Base-by-base conservation (phyloP, 116 monocot genomes). In the Posidonia oceanica region DNA sequence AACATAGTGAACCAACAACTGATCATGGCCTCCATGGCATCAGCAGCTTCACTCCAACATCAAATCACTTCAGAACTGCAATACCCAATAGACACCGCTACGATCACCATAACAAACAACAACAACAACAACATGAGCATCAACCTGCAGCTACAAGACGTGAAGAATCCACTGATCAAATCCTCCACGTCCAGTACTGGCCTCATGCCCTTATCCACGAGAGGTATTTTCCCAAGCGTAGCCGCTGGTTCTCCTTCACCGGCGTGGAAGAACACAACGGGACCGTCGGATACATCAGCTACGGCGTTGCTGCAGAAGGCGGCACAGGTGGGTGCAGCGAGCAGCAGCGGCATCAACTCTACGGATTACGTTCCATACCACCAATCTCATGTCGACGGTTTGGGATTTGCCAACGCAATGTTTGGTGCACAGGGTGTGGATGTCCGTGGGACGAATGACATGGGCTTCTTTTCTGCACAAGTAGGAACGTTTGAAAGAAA, bases 231-330 rank as follows among this genome's bases (percentile, higher is more conserved):
- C 48, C 48, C 48, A 48, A 29, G 29, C 29, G 29, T 29, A 29
- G 29, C 29, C 29, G 29, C 1, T 29, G 29, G 29, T 29, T 29
- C 29, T 29, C 1, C 48, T 48, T 8, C 8, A 48, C 48, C 48
- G 48, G 7, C 11, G 48, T 48, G 11, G 75, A 64, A 14, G 40
- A 64, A 5, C 64, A 4, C 39, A 15, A 64, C 15, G 37, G 40
- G 39, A 37, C 17, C 64, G 17, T 72, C 68, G 3, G 60, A 52
- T 44, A 70, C 69, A 68, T 73, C 81, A 22, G 81, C 81, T 11
- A 81, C 72, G 7, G 76, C 73, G 18, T 37, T 81, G 56, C 76
- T 81, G 1, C 80, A 80, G 68, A 80, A 72, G 68, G 76, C 80
- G 4, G 76, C 81, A 4, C 72, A 73, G 58, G 51, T 73, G 61